Percentiles rank a stretch among this genome's conserved stretches.
Evolutionary conservation across 2,329 filamentous ascomycete species (phyloP).

Genomic region (Bipolaris oryzae): DNA sequence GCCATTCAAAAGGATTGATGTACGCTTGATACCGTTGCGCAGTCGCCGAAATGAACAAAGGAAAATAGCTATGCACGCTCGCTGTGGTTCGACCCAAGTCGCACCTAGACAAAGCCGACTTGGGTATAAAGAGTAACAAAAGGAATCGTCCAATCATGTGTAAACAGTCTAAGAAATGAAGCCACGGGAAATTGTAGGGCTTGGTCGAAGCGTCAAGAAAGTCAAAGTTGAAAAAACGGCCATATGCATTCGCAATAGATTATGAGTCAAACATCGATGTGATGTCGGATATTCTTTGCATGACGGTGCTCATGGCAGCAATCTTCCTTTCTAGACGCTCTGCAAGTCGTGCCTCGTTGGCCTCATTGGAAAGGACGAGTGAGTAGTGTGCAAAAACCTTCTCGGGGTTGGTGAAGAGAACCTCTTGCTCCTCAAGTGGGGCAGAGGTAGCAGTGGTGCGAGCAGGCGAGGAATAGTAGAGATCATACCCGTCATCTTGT

Average conservation of each 20-base stretch:
- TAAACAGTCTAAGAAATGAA: slow-evolving; percentile 30
- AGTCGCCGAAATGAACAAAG: slow-evolving; percentile 3
- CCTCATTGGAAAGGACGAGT: slow-evolving; percentile 65
- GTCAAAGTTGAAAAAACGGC: slow-evolving; percentile 1
- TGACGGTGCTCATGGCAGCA: slow-evolving; percentile 41
- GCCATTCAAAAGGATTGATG: slow-evolving; percentile 5
- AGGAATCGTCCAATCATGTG: slow-evolving; percentile 41
- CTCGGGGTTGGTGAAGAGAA: slow-evolving; percentile 60
- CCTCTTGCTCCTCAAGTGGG: slow-evolving; percentile 36
- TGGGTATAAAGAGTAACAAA: slow-evolving; percentile 31
- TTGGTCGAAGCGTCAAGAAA: slow-evolving; percentile 4
- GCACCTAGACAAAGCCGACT: slow-evolving; percentile 17
- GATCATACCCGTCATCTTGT: slow-evolving; percentile 65
- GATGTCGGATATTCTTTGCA: slow-evolving; percentile 42
- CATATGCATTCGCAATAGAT: slow-evolving; percentile 3
- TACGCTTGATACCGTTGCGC: slow-evolving; percentile 6
- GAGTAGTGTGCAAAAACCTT: slow-evolving; percentile 69
- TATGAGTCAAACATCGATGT: slow-evolving; percentile 47
- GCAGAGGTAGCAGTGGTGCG: slow-evolving; percentile 50
- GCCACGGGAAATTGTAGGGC: slow-evolving; percentile 3
- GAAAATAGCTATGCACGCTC: slow-evolving; percentile 6
- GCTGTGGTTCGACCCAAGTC: slow-evolving; percentile 8
- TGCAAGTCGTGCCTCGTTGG: slow-evolving; percentile 36
- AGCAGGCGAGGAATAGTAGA: slow-evolving; percentile 59
- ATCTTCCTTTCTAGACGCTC: slow-evolving; percentile 45